A percentile compares a stretch with the other conserved stretches of the same genome.
Conservation (phyloP, 495 filamentous ascomycete species). For the Hypoxylon crocopeplum region DNA sequence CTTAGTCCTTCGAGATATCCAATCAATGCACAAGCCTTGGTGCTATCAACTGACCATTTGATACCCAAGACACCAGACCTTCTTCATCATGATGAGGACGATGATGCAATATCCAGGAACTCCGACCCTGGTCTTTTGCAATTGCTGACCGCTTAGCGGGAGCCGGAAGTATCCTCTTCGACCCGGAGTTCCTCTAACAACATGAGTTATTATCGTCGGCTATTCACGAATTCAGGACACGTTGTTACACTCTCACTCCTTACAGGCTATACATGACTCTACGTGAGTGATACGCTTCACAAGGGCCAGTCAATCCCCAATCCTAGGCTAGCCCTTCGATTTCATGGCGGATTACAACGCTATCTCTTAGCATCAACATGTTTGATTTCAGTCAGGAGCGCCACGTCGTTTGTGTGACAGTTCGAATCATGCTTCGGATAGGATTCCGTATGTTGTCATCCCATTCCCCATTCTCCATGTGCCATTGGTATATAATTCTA, state of each 20-base stretch:
- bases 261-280: constrained; percentile 28
- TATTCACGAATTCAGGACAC: constrained; percentile 25
- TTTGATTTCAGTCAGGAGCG: constrained; percentile 1
- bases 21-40: constrained; percentile 15
- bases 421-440: not conserved
- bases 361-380: too few relatives aligned
- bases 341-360: too few relatives aligned
- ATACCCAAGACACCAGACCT: constrained; percentile 14
- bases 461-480: not conserved
- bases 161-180: too few relatives aligned
- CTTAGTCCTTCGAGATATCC: constrained; percentile 8
- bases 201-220: constrained; percentile 10
- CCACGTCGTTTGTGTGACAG: constrained; percentile 16
- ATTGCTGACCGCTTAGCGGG: constrained; percentile 25
- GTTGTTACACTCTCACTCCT: constrained; percentile 20
- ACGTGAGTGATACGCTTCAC: constrained; percentile 11
- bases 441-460: not conserved
- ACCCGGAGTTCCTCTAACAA: constrained; percentile 3
- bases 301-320: too few relatives aligned
- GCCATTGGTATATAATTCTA: not conserved
- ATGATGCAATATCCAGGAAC: constrained; percentile 20
- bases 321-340: too few relatives aligned
- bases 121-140: constrained; percentile 2
- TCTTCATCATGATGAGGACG: constrained; percentile 13
- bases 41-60: constrained; percentile 21